phyloP scores from a whole-genome alignment of 768 basidiomycete genomes.

The Leccinum pellstonianum region DNA sequence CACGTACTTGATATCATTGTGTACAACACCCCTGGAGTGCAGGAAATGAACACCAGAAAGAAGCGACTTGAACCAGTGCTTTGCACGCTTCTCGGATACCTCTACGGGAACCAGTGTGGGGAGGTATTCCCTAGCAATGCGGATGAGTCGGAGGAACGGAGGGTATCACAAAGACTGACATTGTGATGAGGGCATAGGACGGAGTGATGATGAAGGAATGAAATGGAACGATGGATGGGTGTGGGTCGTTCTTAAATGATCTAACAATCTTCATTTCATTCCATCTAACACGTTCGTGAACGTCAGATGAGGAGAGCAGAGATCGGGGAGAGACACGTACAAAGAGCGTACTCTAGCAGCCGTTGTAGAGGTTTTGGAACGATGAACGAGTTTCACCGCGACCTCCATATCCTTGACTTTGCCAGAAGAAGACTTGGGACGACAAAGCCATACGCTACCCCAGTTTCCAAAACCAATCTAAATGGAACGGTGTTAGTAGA shows the following conservation, averaged over 20 bases:
- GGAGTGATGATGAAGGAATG: constrained; percentile 93
- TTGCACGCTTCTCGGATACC: constrained; percentile 75
- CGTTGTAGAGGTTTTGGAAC: constrained; percentile 76
- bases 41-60: constrained; percentile 83
- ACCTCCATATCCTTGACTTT: constrained; percentile 53
- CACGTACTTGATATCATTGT: constrained; percentile 91
- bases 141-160: constrained; percentile 8
- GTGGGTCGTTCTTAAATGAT: constrained; percentile 77
- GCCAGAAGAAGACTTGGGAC: constrained; percentile 50
- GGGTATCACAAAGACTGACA: constrained; percentile 50
- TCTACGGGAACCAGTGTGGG: constrained; percentile 87
- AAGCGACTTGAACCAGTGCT: constrained; percentile 78
- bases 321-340: constrained; percentile 41
- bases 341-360: constrained; percentile 88
- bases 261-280: constrained; percentile 97
- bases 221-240: constrained; percentile 91
- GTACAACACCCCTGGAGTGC: constrained; percentile 79
- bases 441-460: constrained; percentile 87
- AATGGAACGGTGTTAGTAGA: constrained; percentile 6
- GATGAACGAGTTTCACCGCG: constrained; percentile 92
- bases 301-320: constrained; percentile 5
- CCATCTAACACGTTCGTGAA: constrained; percentile 55
- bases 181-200: constrained; percentile 87
- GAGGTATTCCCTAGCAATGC: constrained; percentile 69
- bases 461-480: constrained; percentile 94